Evolutionary conservation across 192 early-diverging fungal genomes (phyloP), one percentile per base, ranked within the genome.

Genomic region (Geosiphon pyriformis): DNA sequence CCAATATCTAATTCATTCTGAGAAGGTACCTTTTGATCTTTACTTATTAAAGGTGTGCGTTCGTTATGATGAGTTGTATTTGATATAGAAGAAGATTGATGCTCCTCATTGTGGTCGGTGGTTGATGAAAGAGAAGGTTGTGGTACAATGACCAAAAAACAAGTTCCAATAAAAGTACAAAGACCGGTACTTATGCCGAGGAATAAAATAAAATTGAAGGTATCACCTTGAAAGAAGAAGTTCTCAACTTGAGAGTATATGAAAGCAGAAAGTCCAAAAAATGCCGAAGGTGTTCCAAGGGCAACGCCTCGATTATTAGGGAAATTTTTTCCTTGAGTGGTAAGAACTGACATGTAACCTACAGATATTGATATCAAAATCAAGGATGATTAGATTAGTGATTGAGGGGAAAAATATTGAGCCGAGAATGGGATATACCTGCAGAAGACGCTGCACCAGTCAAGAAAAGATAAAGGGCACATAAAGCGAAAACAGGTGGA

Each of bases 181-280:
- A 48, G 63, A 1, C 70, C 77, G 17, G 83, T 81, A 12, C 76
- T 71, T 3, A 71, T 51, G 18, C 83, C 78, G 56, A 88, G 74
- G 20, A 83, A 78, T 11, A 77, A 20, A 67, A 88, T 35, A 55
- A 85, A 85, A 18, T 72, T 68, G 27, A 67, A 73, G 0, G 83
- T 82, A 23, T 77, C 73, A 4, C 67, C n/a, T 46, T 82, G 79
- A 55, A 83, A 86, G 61, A 73, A 81, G 22, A 61, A 67, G 2
- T 70, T 78, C 68, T 85, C 81, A 20, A 88, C 68, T 54, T 80
- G 76, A 0, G 86, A 82, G 57, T 83, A 88, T 29, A 85, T 73
- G 55, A 83, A 74, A 11, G 86, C 83, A 17, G 86, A 84, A 31
- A 88, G 72, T 3, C 84, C 86, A 69, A 83, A 86, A 47, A 77